Conservation (phyloP, 2,329 filamentous ascomycete species). For the Epichloe amarillans region DNA sequence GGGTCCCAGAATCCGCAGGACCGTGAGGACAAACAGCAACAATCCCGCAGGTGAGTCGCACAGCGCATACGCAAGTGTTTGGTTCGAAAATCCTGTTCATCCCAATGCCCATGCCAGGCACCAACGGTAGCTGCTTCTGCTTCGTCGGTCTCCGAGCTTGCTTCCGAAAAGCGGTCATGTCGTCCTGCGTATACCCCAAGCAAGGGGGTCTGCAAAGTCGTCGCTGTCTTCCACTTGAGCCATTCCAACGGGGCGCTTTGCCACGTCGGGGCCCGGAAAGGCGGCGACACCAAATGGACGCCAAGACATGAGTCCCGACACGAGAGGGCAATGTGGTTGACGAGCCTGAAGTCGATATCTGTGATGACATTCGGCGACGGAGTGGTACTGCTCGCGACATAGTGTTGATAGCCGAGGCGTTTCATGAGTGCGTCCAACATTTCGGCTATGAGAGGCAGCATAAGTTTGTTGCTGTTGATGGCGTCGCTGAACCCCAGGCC, state of each 20-base stretch:
- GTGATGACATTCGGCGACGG: slow-evolving; percentile 31
- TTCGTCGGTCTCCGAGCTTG: slow-evolving; percentile 2
- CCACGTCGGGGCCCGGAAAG: slow-evolving; percentile 34
- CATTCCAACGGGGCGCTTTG: slow-evolving; percentile 32
- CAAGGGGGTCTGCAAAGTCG: slow-evolving; percentile 31
- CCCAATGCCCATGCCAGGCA: slow-evolving; percentile 16
- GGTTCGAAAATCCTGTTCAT: slow-evolving; percentile 27
- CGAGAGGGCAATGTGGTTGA: slow-evolving; percentile 32
- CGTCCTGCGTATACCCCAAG: slow-evolving; percentile 42
- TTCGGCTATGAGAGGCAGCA: slow-evolving; percentile 38
- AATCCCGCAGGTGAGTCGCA: slow-evolving; percentile 49
- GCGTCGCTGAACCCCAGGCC: slow-evolving; percentile 56
- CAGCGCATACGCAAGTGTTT: slow-evolving; percentile 42
- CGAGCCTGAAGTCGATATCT: slow-evolving; percentile 38
- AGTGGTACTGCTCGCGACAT: slow-evolving; percentile 42
- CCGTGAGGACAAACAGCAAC: slow-evolving; percentile 38
- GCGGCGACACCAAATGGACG: slow-evolving; percentile 46
- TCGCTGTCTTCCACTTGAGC: slow-evolving; percentile 43
- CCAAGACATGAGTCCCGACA: slow-evolving; percentile 41
- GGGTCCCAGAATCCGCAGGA: slow-evolving; percentile 28
- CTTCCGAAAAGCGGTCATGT: slow-evolving; percentile 31
- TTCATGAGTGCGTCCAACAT: slow-evolving; percentile 47
- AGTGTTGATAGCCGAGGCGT: slow-evolving; percentile 43
- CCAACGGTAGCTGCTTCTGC: slow-evolving; percentile 7
- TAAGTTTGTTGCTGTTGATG: slow-evolving; percentile 33